These are phyloP conservation scores for Pyrenophora seminiperda DNA, from an alignment of 2,329 filamentous ascomycete species.

Conservation along the genomic window DNA sequence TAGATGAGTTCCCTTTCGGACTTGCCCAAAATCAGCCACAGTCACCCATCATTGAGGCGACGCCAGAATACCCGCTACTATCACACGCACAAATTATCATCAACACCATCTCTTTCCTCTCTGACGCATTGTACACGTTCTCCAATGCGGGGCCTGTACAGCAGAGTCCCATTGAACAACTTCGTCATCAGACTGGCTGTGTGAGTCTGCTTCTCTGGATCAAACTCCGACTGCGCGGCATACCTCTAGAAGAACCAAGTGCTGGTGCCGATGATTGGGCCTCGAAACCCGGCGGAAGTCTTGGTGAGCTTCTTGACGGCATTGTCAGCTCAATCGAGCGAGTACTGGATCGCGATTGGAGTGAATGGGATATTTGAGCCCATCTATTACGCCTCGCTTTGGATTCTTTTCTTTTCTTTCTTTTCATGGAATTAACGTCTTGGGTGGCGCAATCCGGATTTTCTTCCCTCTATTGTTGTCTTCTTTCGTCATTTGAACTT, in stretches of 20 bases:
- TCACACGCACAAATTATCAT: conserved; percentile 28
- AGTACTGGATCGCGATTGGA: conserved; percentile 37
- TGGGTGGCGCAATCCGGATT: not conserved
- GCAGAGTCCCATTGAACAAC: conserved; percentile 27
- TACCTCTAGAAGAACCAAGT: conserved; percentile 21
- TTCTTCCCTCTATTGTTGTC: not conserved
- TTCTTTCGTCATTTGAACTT: not conserved
- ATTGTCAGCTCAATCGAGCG: conserved; percentile 37
- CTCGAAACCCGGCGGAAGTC: conserved; percentile 23
- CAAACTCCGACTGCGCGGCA: conserved; percentile 36
- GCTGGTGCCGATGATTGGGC: conserved; percentile 15
- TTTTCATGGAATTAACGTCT: not conserved
- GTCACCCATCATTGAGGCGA: conserved; percentile 23
- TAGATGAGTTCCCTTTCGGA: not conserved
- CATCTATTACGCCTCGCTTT: too few relatives aligned
- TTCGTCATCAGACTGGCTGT: conserved; percentile 37
- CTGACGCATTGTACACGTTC: conserved; percentile 25
- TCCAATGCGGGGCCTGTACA: conserved; percentile 15
- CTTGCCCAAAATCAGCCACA: conserved; percentile 6
- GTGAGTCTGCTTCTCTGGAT: conserved; percentile 40
- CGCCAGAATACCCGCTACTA: conserved; percentile 12
- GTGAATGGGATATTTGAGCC: conserved; percentile 37
- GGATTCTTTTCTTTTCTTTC: not conserved
- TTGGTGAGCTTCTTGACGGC: conserved; percentile 40
- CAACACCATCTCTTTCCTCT: conserved; percentile 34